Evolutionary conservation across 352 stramenopile species (phyloP).

Genomic region (Phytophthora melonis): DNA sequence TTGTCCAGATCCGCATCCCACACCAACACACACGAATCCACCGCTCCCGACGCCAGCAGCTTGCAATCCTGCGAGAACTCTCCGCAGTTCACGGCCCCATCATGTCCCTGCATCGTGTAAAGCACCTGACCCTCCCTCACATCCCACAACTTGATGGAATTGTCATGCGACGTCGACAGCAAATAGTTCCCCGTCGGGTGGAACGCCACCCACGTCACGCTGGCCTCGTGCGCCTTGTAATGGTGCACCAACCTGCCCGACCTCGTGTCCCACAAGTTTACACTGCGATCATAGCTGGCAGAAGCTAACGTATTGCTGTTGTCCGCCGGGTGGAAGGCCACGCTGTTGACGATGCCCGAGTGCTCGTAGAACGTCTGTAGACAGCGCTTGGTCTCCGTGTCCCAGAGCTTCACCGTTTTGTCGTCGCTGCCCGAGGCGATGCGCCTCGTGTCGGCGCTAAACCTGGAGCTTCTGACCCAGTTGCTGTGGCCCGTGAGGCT

Average conservation of each 20-base stretch:
- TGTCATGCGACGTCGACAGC: constrained; percentile 90
- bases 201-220: constrained; percentile 86
- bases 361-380: constrained; percentile 92
- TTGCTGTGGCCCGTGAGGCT: constrained; percentile 92
- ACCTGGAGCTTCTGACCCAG: constrained; percentile 90
- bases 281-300: constrained; percentile 72
- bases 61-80: constrained; percentile 79
- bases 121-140: constrained; percentile 92
- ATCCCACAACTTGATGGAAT: constrained; percentile 93
- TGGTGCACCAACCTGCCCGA: constrained; percentile 90
- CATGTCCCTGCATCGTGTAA: constrained; percentile 93
- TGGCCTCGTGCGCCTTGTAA: constrained; percentile 90
- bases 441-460: constrained; percentile 77
- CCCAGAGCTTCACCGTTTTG: constrained; percentile 94
- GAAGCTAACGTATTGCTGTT: constrained; percentile 61
- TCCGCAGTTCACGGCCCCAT: constrained; percentile 68
- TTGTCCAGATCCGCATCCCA: constrained; percentile 88
- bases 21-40: constrained; percentile 86
- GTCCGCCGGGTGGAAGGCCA: constrained; percentile 90
- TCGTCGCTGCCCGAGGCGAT: constrained; percentile 90
- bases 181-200: constrained; percentile 93
- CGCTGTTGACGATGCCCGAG: constrained; percentile 77
- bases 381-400: constrained; percentile 81
- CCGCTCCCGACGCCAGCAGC: constrained; percentile 72
- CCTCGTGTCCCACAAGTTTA: constrained; percentile 91